Conservation (phyloP, 768 basidiomycete genomes). For the Termitomyces sp. region DNA sequence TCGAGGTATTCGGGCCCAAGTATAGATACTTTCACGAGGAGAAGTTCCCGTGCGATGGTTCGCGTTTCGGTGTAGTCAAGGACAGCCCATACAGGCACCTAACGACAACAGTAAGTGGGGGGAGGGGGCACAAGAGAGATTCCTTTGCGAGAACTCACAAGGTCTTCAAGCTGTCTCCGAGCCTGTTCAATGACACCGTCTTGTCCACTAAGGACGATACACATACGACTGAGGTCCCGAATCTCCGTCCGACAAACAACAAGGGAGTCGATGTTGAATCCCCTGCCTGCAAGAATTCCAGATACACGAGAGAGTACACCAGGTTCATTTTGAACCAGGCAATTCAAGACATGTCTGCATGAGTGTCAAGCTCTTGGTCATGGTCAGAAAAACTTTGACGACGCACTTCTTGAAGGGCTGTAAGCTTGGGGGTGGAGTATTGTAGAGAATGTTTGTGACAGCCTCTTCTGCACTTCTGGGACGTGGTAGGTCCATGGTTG, state of each 20-base stretch:
- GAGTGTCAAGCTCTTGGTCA: slow-evolving; percentile 1
- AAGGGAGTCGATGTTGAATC: slow-evolving; percentile 98
- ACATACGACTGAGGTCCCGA: slow-evolving; percentile 95
- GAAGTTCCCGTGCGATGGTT: slow-evolving; percentile 87
- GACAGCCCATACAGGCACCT: slow-evolving; percentile 99
- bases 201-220: slow-evolving; percentile 93
- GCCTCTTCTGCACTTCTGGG: slow-evolving; percentile 88
- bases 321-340: slow-evolving; percentile 98
- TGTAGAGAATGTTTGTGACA: slow-evolving; percentile 96
- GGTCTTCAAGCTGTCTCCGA: slow-evolving; percentile 89
- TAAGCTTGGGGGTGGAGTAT: slow-evolving; percentile 85
- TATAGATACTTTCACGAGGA: slow-evolving; percentile 95
- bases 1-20: slow-evolving; percentile 96
- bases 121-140: not conserved
- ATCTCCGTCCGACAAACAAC: slow-evolving; percentile 98
- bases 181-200: slow-evolving; percentile 98
- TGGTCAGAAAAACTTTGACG: not conserved
- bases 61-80: slow-evolving; percentile 94
- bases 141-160: slow-evolving; percentile 48
- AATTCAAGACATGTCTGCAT: slow-evolving; percentile 88
- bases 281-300: slow-evolving; percentile 93
- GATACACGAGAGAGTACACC: slow-evolving; percentile 98
- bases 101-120: not conserved
- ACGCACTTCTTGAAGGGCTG: slow-evolving; percentile 90
- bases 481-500: slow-evolving; percentile 79